Evolutionary conservation across 495 filamentous ascomycete species (phyloP).

Genomic region (Filosporella fistucella): DNA sequence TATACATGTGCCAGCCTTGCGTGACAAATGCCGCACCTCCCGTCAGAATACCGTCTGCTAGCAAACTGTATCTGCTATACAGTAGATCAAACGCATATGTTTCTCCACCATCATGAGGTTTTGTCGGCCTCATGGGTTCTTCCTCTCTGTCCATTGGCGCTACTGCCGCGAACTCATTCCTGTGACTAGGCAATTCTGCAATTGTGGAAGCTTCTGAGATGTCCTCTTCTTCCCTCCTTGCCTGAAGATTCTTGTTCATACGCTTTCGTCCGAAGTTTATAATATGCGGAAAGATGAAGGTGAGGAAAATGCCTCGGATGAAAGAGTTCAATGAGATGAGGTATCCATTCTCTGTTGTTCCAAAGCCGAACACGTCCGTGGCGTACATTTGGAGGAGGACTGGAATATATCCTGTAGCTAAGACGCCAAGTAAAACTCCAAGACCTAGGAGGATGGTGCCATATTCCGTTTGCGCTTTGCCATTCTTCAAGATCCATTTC

Average conservation of each 20-base stretch:
- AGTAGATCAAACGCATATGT: too few relatives aligned
- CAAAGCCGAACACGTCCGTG: slow-evolving; percentile 48
- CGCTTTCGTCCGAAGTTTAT: slow-evolving; percentile 43
- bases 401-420: slow-evolving; percentile 51
- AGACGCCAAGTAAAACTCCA: slow-evolving; percentile 50
- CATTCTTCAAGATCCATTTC: slow-evolving; percentile 35
- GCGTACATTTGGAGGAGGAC: slow-evolving; percentile 48
- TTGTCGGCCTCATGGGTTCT: too few relatives aligned
- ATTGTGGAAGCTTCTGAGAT: too few relatives aligned
- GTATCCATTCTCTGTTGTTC: slow-evolving; percentile 46
- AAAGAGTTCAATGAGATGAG: slow-evolving; percentile 47
- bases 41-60: too few relatives aligned
- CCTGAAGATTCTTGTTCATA: slow-evolving; percentile 26
- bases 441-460: slow-evolving; percentile 47
- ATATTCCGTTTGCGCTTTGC: slow-evolving; percentile 37
- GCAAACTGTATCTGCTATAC: too few relatives aligned
- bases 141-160: too few relatives aligned
- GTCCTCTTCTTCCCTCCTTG: too few relatives aligned
- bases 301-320: slow-evolving; percentile 48
- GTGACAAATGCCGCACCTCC: too few relatives aligned
- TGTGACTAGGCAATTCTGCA: too few relatives aligned
- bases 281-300: slow-evolving; percentile 50
- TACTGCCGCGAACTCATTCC: too few relatives aligned
- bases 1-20: too few relatives aligned
- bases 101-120: too few relatives aligned